phyloP scores from a whole-genome alignment of 345 rosid genomes.

The Jatropha curcas region DNA sequence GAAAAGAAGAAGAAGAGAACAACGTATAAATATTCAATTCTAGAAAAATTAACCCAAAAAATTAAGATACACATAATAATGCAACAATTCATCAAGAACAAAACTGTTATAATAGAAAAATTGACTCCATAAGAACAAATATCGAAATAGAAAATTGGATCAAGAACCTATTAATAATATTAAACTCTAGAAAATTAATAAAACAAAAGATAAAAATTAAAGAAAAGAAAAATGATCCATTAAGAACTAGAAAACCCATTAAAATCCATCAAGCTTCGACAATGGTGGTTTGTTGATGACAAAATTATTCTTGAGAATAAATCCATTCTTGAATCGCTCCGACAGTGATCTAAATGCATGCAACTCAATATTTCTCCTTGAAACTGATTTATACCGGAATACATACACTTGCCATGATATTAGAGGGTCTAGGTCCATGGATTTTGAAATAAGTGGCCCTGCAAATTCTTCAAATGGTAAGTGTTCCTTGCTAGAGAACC shows the following conservation, averaged over 20 bases:
- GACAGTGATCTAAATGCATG: constrained; percentile 43
- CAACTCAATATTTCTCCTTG: constrained; percentile 31
- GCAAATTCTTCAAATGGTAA: constrained; percentile 60
- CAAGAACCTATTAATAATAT: neutral
- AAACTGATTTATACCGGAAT: constrained; percentile 46
- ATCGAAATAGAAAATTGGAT: neutral
- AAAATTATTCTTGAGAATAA: constrained; percentile 83
- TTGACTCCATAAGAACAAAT: neutral
- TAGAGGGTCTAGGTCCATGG: constrained; percentile 65
- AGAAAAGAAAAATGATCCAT: neutral
- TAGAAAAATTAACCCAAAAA: too few relatives aligned
- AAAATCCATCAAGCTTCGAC: constrained; percentile 13
- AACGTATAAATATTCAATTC: neutral
- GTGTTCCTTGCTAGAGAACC: constrained; percentile 64
- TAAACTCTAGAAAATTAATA: neutral
- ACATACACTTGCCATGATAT: constrained; percentile 55
- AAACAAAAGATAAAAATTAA: neutral
- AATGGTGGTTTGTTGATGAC: constrained; percentile 43
- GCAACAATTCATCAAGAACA: constrained; percentile 1
- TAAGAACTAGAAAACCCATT: neutral
- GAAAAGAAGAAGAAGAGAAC: neutral
- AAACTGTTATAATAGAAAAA: neutral
- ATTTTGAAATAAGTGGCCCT: constrained; percentile 62
- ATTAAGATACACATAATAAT: too few relatives aligned
- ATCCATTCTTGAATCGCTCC: constrained; percentile 74